These are phyloP conservation scores for Rhodocollybia butyracea DNA, from an alignment of 768 basidiomycete species.

Conservation along the genomic window DNA sequence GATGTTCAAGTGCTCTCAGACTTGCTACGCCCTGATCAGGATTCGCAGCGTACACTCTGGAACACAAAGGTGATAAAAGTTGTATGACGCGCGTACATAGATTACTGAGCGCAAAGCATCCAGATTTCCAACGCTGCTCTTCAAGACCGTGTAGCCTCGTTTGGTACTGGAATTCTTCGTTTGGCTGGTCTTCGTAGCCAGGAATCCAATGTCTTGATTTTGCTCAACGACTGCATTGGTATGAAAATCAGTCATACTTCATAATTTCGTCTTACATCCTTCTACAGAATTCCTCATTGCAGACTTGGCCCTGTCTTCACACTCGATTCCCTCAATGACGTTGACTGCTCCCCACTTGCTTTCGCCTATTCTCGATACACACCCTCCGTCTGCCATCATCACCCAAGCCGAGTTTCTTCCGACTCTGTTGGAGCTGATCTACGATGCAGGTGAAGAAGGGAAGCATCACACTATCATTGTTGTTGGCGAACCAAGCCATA, in stretches of 20 bases:
- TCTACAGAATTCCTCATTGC: conserved; percentile 69
- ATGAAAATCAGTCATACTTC: conserved; percentile 12
- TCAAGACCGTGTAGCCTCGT: conserved; percentile 63
- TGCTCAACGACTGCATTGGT: conserved; percentile 82
- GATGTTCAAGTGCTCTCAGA: conserved; percentile 67
- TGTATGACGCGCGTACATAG: not conserved
- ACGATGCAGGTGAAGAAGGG: conserved; percentile 48
- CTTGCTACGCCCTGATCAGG: conserved; percentile 62
- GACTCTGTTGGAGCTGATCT: conserved; percentile 67
- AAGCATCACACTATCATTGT: conserved; percentile 62
- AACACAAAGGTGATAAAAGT: conserved; percentile 58
- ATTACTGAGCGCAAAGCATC: conserved; percentile 1
- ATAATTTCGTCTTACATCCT: not conserved
- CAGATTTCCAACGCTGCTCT: conserved; percentile 76
- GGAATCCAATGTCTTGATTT: conserved; percentile 67
- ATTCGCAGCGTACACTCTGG: conserved; percentile 75
- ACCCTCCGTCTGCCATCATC: conserved; percentile 73
- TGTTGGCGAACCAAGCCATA: conserved; percentile 58
- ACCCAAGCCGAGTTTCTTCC: conserved; percentile 65
- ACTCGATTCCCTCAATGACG: conserved; percentile 67
- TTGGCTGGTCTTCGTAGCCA: conserved; percentile 51
- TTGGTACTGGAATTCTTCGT: conserved; percentile 70
- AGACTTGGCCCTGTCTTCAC: conserved; percentile 74
- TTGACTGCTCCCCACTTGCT: conserved; percentile 60
- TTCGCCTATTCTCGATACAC: conserved; percentile 56